Base-by-base conservation (phyloP, 2,329 filamentous ascomycete genomes). In the Seiridium unicorne region DNA sequence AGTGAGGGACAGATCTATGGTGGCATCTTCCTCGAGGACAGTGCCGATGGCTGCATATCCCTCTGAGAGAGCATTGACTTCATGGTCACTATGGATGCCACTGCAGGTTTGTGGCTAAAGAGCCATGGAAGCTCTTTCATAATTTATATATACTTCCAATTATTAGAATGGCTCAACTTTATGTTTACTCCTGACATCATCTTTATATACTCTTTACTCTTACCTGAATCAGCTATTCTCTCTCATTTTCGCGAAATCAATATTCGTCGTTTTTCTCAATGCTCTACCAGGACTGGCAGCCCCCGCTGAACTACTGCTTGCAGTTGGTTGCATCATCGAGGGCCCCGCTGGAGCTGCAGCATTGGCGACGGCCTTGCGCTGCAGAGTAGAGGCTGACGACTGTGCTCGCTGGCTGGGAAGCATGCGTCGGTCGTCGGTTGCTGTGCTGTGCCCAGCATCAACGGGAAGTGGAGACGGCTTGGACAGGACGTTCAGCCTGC, bases 1-100 rank as follows among this genome's bases (percentile, higher is more conserved):
- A 70, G 80, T 60, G 81, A 84, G 63, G 81, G 81, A 0, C 72
- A 80, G 63, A 78, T 81, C 32, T 84, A 81, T 64, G 79, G 81
- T 7, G 78, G 80, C 2, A 69, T 83, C 35, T 83, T 83, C 64
- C 69, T 83, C 55, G 81, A 83, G 68, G 77, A 82, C 61, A 77
- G 77, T 57, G 71, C 74, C 0, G 58, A 63, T 32, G 74, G 72
- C 2, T 81, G 78, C 55, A 60, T 81, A 10, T 81, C 78, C 1
- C 63, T 78, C 31, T 80, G 64, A 70, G 18, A 26, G 31, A 9
- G 47, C 11, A 13, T 3, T 51, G 11, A 1, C 46, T 57, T 7
- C 32, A 44, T n/a, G 11, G 36, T 10, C 5, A 55, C 26, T 7
- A 42, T 42, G 7, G 13, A 42, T 7, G 38, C 38, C 26, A 10